These are phyloP conservation scores for Citrullus mucosospermus DNA, from an alignment of 306 rosid genomes.

Conservation along the genomic window DNA sequence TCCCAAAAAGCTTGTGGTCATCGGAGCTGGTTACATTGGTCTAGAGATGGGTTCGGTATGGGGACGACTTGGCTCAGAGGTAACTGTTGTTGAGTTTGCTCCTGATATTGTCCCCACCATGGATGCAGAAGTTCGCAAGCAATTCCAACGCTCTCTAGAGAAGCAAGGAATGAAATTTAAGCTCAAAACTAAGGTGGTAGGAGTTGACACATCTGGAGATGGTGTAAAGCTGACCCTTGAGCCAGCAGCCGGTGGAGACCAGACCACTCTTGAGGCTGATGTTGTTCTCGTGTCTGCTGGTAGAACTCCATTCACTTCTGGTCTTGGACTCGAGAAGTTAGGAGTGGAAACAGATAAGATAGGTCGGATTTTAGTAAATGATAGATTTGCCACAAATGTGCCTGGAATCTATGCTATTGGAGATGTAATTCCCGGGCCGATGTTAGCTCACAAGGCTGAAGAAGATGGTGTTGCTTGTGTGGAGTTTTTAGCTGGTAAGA, in stretches of 20 bases:
- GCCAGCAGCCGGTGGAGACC: slow-evolving; percentile 91
- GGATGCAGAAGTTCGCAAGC: slow-evolving; percentile 91
- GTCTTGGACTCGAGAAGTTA: slow-evolving; percentile 68
- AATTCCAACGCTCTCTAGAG: slow-evolving; percentile 87
- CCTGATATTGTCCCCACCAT: slow-evolving; percentile 84
- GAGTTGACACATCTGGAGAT: slow-evolving; percentile 73
- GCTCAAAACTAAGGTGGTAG: slow-evolving; percentile 90
- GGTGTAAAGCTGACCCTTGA: slow-evolving; percentile 87
- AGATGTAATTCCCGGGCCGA: slow-evolving; percentile 95
- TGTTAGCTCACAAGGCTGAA: slow-evolving; percentile 99
- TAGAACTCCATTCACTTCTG: slow-evolving; percentile 79
- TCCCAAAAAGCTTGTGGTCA: slow-evolving; percentile 83
- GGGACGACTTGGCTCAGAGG: slow-evolving; percentile 87
- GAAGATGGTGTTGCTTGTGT: slow-evolving; percentile 99
- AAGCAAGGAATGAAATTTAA: slow-evolving; percentile 89
- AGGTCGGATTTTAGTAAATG: slow-evolving; percentile 75
- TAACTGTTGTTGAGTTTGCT: slow-evolving; percentile 91
- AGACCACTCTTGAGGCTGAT: slow-evolving; percentile 69
- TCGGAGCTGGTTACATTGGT: slow-evolving; percentile 98
- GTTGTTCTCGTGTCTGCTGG: slow-evolving; percentile 98
- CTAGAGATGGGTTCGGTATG: slow-evolving; percentile 99
- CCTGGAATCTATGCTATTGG: slow-evolving; percentile 82
- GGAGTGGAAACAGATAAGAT: slow-evolving; percentile 80
- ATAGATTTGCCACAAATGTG: slow-evolving; percentile 65
- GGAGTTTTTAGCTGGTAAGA: slow-evolving; percentile 91